Percentiles rank a stretch among this genome's conserved stretches.
These are phyloP conservation scores for Lactarius sanguifluus DNA, from an alignment of 768 basidiomycete species.

Conservation along the genomic window DNA sequence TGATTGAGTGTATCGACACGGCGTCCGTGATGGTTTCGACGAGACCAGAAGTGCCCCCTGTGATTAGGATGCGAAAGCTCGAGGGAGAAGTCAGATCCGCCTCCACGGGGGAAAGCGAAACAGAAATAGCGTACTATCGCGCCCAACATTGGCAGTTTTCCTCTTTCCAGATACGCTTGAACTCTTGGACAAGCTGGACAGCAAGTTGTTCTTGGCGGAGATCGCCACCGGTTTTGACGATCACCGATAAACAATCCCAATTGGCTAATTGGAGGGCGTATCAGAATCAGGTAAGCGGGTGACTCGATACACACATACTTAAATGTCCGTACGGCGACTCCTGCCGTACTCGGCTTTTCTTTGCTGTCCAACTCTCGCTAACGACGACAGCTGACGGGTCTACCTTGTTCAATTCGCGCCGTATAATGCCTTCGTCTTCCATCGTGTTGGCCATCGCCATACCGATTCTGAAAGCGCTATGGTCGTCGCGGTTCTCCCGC, in stretches of 20 bases:
- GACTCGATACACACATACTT: constrained; percentile 45
- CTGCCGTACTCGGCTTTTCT: constrained; percentile 93
- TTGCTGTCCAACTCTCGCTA: constrained; percentile 90
- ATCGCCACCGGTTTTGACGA: constrained; percentile 98
- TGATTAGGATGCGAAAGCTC: constrained; percentile 97
- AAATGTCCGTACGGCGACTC: constrained; percentile 96
- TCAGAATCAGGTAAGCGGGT: neutral
- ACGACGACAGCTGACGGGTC: constrained; percentile 97
- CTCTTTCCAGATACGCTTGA: constrained; percentile 92
- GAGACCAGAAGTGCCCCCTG: constrained; percentile 87
- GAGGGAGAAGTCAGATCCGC: constrained; percentile 12
- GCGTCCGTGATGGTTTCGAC: constrained; percentile 99
- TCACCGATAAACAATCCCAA: constrained; percentile 93
- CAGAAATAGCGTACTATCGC: constrained; percentile 59
- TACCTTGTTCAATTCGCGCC: constrained; percentile 88
- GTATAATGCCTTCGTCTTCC: constrained; percentile 93
- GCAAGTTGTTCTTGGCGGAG: constrained; percentile 97
- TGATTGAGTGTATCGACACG: constrained; percentile 98
- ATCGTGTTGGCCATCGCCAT: constrained; percentile 24
- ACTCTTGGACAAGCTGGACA: constrained; percentile 90
- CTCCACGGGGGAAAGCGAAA: neutral
- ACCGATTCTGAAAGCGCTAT: constrained; percentile 57
- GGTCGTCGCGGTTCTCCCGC: constrained; percentile 66
- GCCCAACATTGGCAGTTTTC: constrained; percentile 93
- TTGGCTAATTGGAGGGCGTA: constrained; percentile 48